phyloP scores from a whole-genome alignment of 2,329 filamentous ascomycete genomes.

The Zasmidium citrigriseum region DNA sequence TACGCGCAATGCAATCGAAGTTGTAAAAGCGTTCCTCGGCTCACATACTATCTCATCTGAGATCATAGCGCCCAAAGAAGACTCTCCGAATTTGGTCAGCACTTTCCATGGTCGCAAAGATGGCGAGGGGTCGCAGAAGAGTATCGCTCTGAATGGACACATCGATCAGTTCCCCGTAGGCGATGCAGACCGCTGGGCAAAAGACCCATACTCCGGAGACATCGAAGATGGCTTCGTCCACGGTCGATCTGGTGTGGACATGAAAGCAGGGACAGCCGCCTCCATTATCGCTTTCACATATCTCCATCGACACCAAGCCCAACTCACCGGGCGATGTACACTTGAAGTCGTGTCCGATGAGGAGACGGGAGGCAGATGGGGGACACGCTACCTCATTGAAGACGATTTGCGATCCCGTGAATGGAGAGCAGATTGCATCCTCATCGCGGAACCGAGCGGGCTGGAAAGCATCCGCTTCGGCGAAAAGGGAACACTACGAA shows the following conservation, averaged over 20 bases:
- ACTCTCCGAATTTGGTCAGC: constrained; percentile 39
- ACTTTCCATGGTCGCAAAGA: constrained; percentile 28
- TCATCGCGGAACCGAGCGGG: constrained; percentile 43
- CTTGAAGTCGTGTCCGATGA: constrained; percentile 43
- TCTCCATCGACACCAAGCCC: constrained; percentile 24
- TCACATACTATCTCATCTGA: constrained; percentile 24
- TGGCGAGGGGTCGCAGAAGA: constrained; percentile 25
- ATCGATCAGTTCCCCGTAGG: constrained; percentile 46
- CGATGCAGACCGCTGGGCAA: constrained; percentile 37
- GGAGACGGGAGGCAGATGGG: constrained; percentile 43
- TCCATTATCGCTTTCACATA: constrained; percentile 42
- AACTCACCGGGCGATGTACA: constrained; percentile 17
- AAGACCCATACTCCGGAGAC: constrained; percentile 41
- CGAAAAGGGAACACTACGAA: constrained; percentile 46
- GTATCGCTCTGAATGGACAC: constrained; percentile 45
- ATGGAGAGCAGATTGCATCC: constrained; percentile 43
- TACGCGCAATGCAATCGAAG: constrained; percentile 37
- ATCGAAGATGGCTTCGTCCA: constrained; percentile 36
- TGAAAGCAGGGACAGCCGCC: constrained; percentile 47
- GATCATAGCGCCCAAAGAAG: constrained; percentile 33
- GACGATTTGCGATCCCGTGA: constrained; percentile 23
- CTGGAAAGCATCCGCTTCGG: constrained; percentile 43
- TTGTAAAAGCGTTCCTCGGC: constrained; percentile 23
- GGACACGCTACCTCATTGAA: constrained; percentile 40
- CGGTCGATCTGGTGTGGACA: constrained; percentile 45